Evolutionary conservation across 2,329 filamentous ascomycete species (phyloP).

Genomic region (Elsinoe ampelina): DNA sequence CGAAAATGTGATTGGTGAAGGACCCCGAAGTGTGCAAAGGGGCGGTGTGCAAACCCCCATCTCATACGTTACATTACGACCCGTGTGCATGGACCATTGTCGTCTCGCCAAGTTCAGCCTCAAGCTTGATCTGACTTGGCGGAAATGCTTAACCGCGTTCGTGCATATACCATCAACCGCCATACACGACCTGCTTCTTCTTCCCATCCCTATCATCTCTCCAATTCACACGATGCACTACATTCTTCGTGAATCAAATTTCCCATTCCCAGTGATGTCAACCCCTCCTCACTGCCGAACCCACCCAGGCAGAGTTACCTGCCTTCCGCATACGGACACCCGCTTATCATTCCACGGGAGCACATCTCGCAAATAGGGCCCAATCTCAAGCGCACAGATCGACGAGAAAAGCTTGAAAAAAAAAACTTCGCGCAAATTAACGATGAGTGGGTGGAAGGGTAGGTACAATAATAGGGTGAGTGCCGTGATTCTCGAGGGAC

Average conservation of each 20-base stretch:
- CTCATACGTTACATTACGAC: neutral
- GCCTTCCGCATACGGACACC: constrained; percentile 7
- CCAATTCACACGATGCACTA: neutral
- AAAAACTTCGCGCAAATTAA: neutral
- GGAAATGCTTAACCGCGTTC: neutral
- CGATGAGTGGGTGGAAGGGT: neutral
- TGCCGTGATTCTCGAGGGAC: too few species aligned
- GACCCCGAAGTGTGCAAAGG: too few species aligned
- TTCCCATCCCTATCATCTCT: neutral
- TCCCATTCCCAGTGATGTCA: neutral
- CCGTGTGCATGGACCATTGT: neutral
- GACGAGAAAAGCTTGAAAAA: constrained; percentile 1
- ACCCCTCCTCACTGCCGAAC: neutral
- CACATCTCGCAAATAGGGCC: neutral
- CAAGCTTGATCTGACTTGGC: neutral
- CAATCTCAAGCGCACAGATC: neutral
- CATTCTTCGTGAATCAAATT: neutral
- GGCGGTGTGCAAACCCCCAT: too few species aligned
- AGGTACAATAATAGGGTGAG: neutral
- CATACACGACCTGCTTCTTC: neutral
- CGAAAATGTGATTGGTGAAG: too few species aligned
- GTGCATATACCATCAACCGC: neutral
- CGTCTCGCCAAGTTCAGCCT: neutral
- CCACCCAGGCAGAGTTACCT: neutral
- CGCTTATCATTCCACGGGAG: neutral